Conservation (phyloP, 2,329 filamentous ascomycete genomes). For the Ophiostoma quercus region DNA sequence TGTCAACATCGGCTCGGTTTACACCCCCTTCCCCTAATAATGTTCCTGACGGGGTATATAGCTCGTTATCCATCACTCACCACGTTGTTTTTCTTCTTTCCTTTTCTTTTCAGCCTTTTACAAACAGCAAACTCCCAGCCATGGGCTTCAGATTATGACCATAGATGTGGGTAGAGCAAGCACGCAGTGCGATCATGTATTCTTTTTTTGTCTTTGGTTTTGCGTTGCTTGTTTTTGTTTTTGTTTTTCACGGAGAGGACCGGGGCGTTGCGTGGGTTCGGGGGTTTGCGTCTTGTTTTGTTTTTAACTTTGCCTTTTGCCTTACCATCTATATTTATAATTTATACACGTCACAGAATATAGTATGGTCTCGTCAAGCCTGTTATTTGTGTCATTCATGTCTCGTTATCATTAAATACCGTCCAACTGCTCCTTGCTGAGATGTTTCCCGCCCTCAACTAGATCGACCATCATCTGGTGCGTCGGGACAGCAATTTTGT, state of each 20-base stretch:
- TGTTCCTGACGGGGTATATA: slow-evolving; percentile 4
- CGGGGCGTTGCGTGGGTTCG: neutral
- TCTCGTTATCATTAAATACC: neutral
- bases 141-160: neutral
- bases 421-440: slow-evolving; percentile 22
- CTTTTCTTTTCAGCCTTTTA: neutral
- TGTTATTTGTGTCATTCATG: neutral
- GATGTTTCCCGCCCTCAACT: slow-evolving; percentile 25
- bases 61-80: neutral
- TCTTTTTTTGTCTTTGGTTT: neutral
- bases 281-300: neutral
- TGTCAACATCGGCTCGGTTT: neutral
- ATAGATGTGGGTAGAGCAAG: slow-evolving; percentile 8
- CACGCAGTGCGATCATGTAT: neutral
- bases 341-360: neutral
- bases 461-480: slow-evolving; percentile 29
- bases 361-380: slow-evolving; percentile 2
- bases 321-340: neutral
- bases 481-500: slow-evolving; percentile 24
- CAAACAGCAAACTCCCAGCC: neutral
- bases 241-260: neutral
- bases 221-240: neutral
- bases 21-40: neutral
- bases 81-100: neutral
- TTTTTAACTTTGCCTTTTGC: neutral